Evolutionary conservation across 2,329 filamentous ascomycete species (phyloP).

Genomic region (Colletotrichum sp.): DNA sequence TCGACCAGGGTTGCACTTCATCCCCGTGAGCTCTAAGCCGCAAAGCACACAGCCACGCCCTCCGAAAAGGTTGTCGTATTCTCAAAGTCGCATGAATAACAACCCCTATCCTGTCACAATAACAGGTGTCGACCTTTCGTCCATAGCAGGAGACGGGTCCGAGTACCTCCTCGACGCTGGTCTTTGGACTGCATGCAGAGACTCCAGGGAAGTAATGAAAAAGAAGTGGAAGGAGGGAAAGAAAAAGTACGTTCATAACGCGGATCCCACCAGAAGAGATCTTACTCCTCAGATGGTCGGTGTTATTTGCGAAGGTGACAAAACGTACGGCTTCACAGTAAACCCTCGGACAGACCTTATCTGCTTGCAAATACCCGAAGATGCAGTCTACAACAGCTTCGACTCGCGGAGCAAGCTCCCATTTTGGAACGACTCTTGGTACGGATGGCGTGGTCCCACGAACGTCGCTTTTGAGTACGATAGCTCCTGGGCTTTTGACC

Average conservation of each 20-base stretch:
- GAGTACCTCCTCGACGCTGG: not conserved
- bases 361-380: not conserved
- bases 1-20: not conserved
- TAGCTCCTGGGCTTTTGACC: not conserved
- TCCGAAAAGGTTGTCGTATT: rapidly evolving
- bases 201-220: not conserved
- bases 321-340: not conserved
- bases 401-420: not conserved
- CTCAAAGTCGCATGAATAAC: not conserved
- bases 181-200: not conserved
- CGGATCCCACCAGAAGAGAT: rapidly evolving
- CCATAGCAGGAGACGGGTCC: not conserved
- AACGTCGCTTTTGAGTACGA: not conserved
- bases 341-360: not conserved
- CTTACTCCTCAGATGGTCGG: not conserved
- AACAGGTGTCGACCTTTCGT: not conserved
- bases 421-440: not conserved
- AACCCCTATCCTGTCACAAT: not conserved
- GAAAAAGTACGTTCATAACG: not conserved
- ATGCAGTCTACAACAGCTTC: not conserved
- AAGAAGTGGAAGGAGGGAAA: not conserved
- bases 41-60: not conserved
- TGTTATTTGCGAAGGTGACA: not conserved
- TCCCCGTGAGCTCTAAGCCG: not conserved
- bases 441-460: not conserved